Base-by-base conservation (phyloP, 305 asterid species). In the Solanum hybrid region DNA sequence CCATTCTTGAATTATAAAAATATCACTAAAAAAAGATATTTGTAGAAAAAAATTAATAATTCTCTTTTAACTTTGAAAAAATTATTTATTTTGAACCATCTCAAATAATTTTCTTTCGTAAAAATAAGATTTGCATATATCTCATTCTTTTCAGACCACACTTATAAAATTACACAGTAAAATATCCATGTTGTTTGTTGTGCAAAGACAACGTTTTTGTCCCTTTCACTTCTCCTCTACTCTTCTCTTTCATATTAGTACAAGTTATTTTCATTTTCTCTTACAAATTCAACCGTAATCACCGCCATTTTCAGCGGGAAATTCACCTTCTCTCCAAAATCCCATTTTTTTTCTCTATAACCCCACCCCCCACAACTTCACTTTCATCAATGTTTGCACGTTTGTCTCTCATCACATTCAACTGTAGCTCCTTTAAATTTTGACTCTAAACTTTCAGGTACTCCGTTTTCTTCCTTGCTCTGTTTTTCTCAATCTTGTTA, bases 301-400 rank as follows among this genome's bases (percentile, higher is more conserved):
- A 94, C 96, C 96, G 96, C 98, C 94, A 92, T 92, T 95, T 94
- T 94, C 96, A 94, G 97, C 98, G 96, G 96, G 96, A 94, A 92
- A 90, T 93, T 91, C 90, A 91, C 93, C 39, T 39, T 31, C 11
- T 10, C 24, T 24, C n/a, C n/a, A 36, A 64, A 64, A 77, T 36
- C 29, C 64, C 35, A 10, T 5, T 77, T 36, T 29, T 31, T 4
- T 0, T 1, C 36, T n/a, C 33, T 36, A 36, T 79, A 79, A 14
- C 73, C 71, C 39, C 36, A 39, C 13, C 24, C n/a, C 35, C 67
- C 10, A 39, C 67, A 16, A 40, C 71, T 82, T 82, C 71, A 28
- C 71, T 40, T 40, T 16, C 73, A 28, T 42, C 39, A 83, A 46
- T 33, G 87, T 83, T 46, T 42, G 87, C 87, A 83, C 87, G 87